Evolutionary conservation across 2,329 filamentous ascomycete species (phyloP), one percentile per base, ranked within the genome.

Genomic region (Bipolaris cookei): DNA sequence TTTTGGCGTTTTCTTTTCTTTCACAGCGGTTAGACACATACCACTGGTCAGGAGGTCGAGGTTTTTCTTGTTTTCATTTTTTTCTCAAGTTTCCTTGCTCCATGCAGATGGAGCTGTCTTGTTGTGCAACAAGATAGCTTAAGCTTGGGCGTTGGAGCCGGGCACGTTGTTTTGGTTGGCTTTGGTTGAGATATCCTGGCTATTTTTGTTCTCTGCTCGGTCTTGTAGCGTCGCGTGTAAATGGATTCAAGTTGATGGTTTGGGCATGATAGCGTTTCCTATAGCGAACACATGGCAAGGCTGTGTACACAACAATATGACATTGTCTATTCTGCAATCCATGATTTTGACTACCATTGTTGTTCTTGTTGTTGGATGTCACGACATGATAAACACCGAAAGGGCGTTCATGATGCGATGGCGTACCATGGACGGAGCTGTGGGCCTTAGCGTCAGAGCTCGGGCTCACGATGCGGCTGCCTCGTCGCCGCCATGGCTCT

Each of bases 81-180:
- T 50, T 64, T 62, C 45, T 61, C 64, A 66, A 60, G 64, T 61
- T 60, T 58, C 56, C 53, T 53, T 67, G 64, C 58, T 60, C 28
- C 21, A 35, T 23, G 45, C 56, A 65, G 54, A 56, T 62, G 58
- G 32, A 46, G 58, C 37, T 42, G 44, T 59, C 32, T 42, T 38
- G 35, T 41, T 41, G 20, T 38, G 39, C 41, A 34, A 38, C 32
- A 39, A 23, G 32, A 39, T 54, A 38, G 43, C 18, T 48, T 44
- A 16, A 28, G 48, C 43, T 38, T 34, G 47, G 21, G 44, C 39
- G 34, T 44, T 32, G 44, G 44, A 38, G 48, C 16, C 23, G 21
- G n/a, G 41, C 21, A n/a, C n/a, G 38, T 44, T 46, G 34, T 43
- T 20, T 45, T 52, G 10, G 25, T 34, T 47, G 13, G 32, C 39